These are phyloP conservation scores for Aspergillus ustus DNA, from an alignment of 2,329 filamentous ascomycete genomes.

Conservation along the genomic window DNA sequence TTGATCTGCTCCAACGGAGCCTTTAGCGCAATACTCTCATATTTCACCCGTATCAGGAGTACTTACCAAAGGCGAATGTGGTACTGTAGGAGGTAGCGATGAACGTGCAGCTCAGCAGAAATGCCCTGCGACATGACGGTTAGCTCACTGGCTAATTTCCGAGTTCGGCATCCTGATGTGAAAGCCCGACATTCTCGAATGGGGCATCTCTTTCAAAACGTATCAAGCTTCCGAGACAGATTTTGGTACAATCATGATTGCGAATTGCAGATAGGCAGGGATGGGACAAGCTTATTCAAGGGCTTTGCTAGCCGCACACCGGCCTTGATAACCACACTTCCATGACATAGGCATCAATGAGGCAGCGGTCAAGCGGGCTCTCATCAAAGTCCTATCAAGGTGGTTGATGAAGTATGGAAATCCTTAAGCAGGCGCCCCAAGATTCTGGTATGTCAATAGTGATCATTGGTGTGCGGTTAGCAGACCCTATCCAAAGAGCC, in stretches of 20 bases:
- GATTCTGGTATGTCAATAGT: too few species aligned
- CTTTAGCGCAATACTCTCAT: conserved; percentile 23
- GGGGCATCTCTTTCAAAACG: neutral
- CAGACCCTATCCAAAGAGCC: too few species aligned
- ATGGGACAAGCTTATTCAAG: too few species aligned
- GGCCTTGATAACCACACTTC: too few species aligned
- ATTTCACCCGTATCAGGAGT: neutral
- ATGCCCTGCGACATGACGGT: conserved; percentile 30
- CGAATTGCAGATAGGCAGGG: neutral
- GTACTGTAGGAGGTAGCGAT: conserved; percentile 41
- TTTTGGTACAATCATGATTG: neutral
- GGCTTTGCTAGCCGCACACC: too few species aligned
- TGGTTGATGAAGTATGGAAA: too few species aligned
- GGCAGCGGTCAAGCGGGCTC: too few species aligned
- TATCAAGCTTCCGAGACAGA: neutral
- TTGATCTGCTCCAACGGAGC: conserved; percentile 43
- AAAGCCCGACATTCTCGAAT: neutral
- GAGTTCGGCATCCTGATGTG: neutral
- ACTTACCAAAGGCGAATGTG: conserved; percentile 46
- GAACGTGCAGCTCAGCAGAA: conserved; percentile 41
- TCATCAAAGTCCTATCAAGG: too few species aligned
- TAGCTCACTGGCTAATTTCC: conserved; percentile 17
- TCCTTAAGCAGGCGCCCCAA: too few species aligned
- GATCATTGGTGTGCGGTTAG: too few species aligned
- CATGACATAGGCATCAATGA: too few species aligned